Evolutionary conservation across 1,139 yeast species (phyloP).

Genomic region (Candida sp.): DNA sequence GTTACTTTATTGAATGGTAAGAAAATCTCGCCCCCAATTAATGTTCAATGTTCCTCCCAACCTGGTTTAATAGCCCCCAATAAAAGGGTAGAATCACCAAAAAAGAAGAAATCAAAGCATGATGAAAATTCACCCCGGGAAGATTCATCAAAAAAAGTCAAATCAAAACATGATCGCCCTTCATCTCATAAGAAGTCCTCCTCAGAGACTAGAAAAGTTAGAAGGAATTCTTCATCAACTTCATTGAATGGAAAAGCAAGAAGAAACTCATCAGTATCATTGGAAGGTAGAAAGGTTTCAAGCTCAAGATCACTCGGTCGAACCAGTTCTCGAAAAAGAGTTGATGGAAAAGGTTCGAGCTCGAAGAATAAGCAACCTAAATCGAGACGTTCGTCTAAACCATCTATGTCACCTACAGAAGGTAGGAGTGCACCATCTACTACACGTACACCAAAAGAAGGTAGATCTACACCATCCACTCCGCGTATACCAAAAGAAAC

Average conservation of each 20-base stretch:
- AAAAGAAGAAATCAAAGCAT: neutral
- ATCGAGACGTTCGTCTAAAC: neutral
- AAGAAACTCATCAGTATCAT: neutral
- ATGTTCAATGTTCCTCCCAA: constrained; percentile 1
- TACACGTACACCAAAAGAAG: too few relatives aligned
- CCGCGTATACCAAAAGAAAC: too few relatives aligned
- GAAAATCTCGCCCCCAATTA: constrained; percentile 1
- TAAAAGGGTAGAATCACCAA: neutral
- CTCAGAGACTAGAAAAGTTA: neutral
- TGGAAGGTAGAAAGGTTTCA: neutral
- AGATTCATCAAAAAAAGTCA: neutral
- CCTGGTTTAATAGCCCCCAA: neutral
- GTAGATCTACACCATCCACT: too few relatives aligned
- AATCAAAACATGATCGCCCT: too few relatives aligned
- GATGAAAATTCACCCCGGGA: too few relatives aligned
- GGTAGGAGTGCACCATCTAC: too few relatives aligned
- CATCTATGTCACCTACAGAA: too few relatives aligned
- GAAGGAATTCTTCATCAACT: neutral
- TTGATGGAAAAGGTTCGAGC: neutral
- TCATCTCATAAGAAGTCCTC: neutral
- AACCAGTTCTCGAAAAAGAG: neutral
- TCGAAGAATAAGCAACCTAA: neutral
- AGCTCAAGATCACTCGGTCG: neutral
- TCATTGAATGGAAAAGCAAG: neutral
- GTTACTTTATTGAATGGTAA: neutral